These are phyloP conservation scores for Baudoinia panamericana DNA, from an alignment of 495 filamentous ascomycete genomes.

Conservation along the genomic window DNA sequence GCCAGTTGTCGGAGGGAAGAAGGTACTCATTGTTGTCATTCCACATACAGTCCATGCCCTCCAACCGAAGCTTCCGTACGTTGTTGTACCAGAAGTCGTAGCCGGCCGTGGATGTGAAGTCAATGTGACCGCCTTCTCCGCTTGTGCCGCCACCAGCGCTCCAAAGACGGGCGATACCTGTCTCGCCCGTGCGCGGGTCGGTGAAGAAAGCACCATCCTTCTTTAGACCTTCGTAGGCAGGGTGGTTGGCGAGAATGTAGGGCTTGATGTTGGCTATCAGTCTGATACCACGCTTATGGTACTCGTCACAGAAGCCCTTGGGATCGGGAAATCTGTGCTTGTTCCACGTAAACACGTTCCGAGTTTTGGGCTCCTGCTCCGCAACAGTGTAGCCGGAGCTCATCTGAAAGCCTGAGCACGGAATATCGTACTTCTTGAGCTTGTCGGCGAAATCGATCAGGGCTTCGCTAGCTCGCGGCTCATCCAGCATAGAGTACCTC, in stretches of 20 bases:
- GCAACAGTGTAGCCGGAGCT: constrained; percentile 59
- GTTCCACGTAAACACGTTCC: constrained; percentile 64
- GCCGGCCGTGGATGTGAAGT: constrained; percentile 52
- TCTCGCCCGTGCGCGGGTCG: constrained; percentile 39
- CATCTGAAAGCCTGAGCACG: constrained; percentile 61
- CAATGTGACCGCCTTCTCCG: constrained; percentile 54
- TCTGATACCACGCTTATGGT: constrained; percentile 48
- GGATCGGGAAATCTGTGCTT: constrained; percentile 51
- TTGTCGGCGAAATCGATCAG: constrained; percentile 47
- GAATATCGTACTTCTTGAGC: constrained; percentile 48
- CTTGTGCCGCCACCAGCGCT: constrained; percentile 54
- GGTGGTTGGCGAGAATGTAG: constrained; percentile 51
- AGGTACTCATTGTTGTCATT: constrained; percentile 69
- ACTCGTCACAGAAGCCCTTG: constrained; percentile 44
- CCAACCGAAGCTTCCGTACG: constrained; percentile 43
- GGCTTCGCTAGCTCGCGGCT: constrained; percentile 44
- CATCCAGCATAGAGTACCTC: constrained; percentile 54
- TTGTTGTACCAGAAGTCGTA: constrained; percentile 59
- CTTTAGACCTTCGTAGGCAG: constrained; percentile 44
- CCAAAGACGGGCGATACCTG: constrained; percentile 50
- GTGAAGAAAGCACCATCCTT: constrained; percentile 45
- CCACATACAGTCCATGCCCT: constrained; percentile 59
- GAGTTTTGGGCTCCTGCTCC: constrained; percentile 48
- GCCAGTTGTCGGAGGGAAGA: constrained; percentile 50
- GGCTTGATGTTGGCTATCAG: constrained; percentile 61